Evolutionary conservation across 306 rosid genomes (phyloP), one percentile per base, ranked within the genome.

Genomic region (Herpetospermum pedunculosum): DNA sequence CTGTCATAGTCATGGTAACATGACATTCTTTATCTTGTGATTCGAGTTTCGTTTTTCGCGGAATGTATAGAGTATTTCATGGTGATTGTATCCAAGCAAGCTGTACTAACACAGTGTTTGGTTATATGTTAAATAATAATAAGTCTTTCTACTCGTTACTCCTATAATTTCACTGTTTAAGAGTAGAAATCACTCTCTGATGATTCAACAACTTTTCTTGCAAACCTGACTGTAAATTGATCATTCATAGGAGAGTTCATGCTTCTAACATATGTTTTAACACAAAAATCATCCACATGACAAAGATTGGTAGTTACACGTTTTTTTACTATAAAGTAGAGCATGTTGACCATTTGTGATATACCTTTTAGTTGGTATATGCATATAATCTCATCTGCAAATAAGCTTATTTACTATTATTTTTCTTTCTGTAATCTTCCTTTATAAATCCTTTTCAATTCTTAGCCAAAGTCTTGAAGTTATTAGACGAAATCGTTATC

Each of bases 1-100:
- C 55, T 75, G 28, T 55, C 21, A 50, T 57, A n/a, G 47, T 65
- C 67, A 62, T 43, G 37, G 40, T 53, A 65, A 72, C 30, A 41
- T 74, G 77, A 52, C 48, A 69, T 35, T 54, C 78, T 38, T 48
- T 54, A 47, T 76, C 25, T 41, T 74, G n/a, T 53, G 76, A 40
- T 55, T 76, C 76, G 77, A 59, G 64, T 15, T 79, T 70, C 34
- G 19, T 23, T 41, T 44, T 69, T 26, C 14, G 1, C 4, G 11
- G 25, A 69, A 14, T 69, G 74, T 69, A 44, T 69, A 69, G 48
- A 64, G 55, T 30, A 14, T 60, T 16, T 60, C 37, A 29, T 34
- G 43, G 69, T 69, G 74, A 43, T 44, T 69, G 74, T 69, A 44
- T 44, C 74, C 74, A 67, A 67, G 23, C 40, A 41, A 67, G 35